These are phyloP conservation scores for Elongisporangium prolatum DNA, from an alignment of 352 stramenopile species.

Conservation along the genomic window DNA sequence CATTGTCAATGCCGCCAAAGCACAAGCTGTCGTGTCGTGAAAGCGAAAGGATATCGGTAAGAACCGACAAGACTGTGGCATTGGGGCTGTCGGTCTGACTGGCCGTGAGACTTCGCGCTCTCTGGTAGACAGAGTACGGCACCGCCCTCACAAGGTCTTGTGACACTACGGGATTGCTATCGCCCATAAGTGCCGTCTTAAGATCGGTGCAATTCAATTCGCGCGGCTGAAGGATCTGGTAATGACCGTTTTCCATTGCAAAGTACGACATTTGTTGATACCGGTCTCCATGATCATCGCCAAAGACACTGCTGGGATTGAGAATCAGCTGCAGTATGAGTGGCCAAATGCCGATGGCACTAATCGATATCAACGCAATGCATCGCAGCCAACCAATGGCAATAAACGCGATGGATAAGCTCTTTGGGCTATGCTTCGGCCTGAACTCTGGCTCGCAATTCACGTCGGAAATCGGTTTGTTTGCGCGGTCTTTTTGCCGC, in stretches of 20 bases:
- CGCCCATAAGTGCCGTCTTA: conserved; percentile 12
- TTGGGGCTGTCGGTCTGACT: conserved; percentile 14
- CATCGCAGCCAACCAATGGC: not conserved
- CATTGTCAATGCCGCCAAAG: conserved; percentile 27
- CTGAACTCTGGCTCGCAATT: too few species aligned
- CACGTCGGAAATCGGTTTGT: too few species aligned
- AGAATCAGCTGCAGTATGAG: conserved; percentile 23
- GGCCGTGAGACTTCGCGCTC: conserved; percentile 14
- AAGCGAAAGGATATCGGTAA: conserved; percentile 17
- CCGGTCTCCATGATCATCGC: conserved; percentile 34
- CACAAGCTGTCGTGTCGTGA: conserved; percentile 16
- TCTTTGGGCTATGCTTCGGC: too few species aligned
- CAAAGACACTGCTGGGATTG: conserved; percentile 27
- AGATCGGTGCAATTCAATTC: conserved; percentile 20
- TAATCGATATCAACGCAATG: conserved; percentile 23
- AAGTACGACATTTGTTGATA: conserved; percentile 28
- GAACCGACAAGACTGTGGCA: conserved; percentile 11
- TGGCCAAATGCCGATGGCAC: conserved; percentile 29
- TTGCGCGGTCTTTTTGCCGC: too few species aligned
- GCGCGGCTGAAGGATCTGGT: conserved; percentile 22
- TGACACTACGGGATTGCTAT: not conserved
- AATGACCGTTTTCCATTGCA: conserved; percentile 28
- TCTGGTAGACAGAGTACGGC: conserved; percentile 11
- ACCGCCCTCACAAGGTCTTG: conserved; percentile 20
- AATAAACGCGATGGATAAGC: too few species aligned